These are phyloP conservation scores for Aschersonia sp. DNA, from an alignment of 2,329 filamentous ascomycete genomes.

Conservation along the genomic window DNA sequence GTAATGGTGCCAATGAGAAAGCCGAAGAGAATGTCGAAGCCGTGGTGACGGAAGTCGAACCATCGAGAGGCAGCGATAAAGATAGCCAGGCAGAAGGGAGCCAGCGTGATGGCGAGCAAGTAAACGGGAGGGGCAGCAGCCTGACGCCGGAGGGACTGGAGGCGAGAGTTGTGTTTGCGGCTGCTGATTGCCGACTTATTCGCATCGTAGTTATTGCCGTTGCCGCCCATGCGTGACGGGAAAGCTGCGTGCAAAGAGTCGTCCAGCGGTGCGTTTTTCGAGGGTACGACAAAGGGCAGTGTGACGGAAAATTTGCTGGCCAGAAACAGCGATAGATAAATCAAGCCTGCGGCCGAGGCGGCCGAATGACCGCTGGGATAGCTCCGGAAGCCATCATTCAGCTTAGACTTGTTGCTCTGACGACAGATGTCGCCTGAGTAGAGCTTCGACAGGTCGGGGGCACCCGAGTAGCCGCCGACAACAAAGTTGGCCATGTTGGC, in stretches of 20 bases:
- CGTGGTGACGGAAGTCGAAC: conserved; percentile 80
- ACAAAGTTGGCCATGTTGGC: conserved; percentile 42
- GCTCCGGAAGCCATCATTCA: conserved; percentile 72
- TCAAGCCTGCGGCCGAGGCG: conserved; percentile 62
- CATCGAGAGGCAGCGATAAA: conserved; percentile 79
- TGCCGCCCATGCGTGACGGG: conserved; percentile 49
- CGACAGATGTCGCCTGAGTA: conserved; percentile 67
- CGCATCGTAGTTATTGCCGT: conserved; percentile 22
- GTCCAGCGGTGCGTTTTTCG: conserved; percentile 26
- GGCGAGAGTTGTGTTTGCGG: conserved; percentile 15
- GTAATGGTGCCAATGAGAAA: conserved; percentile 59
- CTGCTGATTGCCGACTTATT: conserved; percentile 8
- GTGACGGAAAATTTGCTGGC: conserved; percentile 69
- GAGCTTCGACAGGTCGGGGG: conserved; percentile 46
- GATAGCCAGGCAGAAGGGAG: conserved; percentile 61
- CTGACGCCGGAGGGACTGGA: conserved; percentile 40
- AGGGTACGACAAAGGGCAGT: conserved; percentile 50
- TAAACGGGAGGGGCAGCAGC: conserved; percentile 74
- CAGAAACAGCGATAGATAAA: conserved; percentile 78
- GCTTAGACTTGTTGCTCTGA: conserved; percentile 42
- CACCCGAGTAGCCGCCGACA: conserved; percentile 44
- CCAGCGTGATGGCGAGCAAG: conserved; percentile 52
- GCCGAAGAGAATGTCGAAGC: conserved; percentile 86
- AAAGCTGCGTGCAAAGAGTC: conserved; percentile 48
- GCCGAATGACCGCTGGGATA: conserved; percentile 47